Conservation (phyloP, 2,329 filamentous ascomycete genomes). For the Lecanicillium sp. region DNA sequence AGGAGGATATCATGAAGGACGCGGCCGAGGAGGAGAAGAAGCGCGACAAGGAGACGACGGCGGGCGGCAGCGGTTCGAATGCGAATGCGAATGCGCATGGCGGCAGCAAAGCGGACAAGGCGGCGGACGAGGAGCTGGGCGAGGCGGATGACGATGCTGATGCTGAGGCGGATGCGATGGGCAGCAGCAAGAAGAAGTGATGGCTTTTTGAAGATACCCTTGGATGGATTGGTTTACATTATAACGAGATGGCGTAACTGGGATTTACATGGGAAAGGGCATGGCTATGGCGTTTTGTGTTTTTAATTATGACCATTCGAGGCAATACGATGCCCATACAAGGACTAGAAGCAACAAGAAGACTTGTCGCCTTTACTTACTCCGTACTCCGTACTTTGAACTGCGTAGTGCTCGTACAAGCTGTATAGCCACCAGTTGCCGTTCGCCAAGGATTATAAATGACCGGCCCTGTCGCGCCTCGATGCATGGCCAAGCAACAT, state of each 20-base stretch:
- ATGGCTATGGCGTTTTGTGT: neutral
- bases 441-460: too few species aligned
- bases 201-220: neutral
- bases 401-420: too few species aligned
- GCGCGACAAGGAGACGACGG: slow-evolving; percentile 20
- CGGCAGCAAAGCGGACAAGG: slow-evolving; percentile 17
- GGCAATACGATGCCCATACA: too few species aligned
- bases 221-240: neutral
- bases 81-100: slow-evolving; percentile 4
- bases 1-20: slow-evolving; percentile 50
- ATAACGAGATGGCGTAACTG: too few species aligned
- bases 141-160: slow-evolving; percentile 44
- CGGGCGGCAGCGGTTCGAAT: slow-evolving; percentile 2
- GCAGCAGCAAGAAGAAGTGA: slow-evolving; percentile 27
- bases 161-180: slow-evolving; percentile 31
- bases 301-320: too few species aligned
- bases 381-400: too few species aligned
- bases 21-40: slow-evolving; percentile 36
- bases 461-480: too few species aligned
- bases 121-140: slow-evolving; percentile 42
- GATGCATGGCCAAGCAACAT: too few species aligned
- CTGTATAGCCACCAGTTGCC: too few species aligned
- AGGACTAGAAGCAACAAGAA: too few species aligned
- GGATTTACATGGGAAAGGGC: neutral
- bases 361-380: too few species aligned